These are phyloP conservation scores for Leccinum fuscescens DNA, from an alignment of 1,284 basidiomycete genomes.

Conservation along the genomic window DNA sequence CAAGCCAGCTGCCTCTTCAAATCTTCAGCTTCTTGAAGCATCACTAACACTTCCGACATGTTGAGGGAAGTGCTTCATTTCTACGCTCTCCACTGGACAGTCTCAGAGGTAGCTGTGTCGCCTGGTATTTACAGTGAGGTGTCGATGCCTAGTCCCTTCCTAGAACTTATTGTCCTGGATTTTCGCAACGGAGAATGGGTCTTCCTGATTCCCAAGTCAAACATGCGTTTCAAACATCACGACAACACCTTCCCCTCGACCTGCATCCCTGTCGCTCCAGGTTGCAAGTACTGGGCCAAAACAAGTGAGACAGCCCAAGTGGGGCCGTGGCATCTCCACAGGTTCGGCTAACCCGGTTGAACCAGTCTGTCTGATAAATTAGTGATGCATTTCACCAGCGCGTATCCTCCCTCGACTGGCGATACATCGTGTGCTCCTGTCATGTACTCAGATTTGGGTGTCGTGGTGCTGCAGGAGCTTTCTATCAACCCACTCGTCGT, in stretches of 20 bases:
- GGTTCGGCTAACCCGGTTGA: neutral
- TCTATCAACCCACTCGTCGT: neutral
- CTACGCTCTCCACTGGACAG: neutral
- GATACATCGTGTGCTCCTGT: neutral
- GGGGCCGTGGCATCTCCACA: neutral
- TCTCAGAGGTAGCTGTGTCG: neutral
- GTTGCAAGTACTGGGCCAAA: neutral
- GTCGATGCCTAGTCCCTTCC: neutral
- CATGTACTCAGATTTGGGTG: neutral
- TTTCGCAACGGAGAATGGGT: neutral
- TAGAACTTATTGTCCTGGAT: neutral
- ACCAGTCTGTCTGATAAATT: neutral
- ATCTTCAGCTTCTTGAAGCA: neutral
- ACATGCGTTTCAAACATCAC: neutral
- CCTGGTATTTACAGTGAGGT: neutral
- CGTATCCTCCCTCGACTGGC: neutral
- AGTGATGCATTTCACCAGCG: neutral
- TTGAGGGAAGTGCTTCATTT: neutral
- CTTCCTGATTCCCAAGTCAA: neutral
- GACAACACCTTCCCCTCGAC: neutral
- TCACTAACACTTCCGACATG: neutral
- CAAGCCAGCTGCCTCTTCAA: neutral
- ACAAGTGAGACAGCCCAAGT: neutral
- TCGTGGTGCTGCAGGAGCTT: neutral
- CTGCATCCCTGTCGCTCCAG: neutral